phyloP scores from a whole-genome alignment of 495 filamentous ascomycete species.

The Aspergillus incahuasiensis region DNA sequence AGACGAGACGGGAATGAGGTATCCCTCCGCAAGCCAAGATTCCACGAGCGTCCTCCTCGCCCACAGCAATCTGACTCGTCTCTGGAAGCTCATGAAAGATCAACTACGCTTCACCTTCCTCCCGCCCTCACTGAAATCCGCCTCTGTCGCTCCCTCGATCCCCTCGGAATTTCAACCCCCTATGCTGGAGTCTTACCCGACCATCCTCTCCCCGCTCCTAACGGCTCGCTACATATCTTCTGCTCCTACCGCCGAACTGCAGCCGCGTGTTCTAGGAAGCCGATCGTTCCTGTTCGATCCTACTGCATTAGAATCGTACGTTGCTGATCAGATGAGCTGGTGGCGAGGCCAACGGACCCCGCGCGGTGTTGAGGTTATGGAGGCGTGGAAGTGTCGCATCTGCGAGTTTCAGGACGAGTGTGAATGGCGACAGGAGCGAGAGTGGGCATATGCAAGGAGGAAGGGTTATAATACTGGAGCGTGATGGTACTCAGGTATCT shows the following conservation, averaged over 20 bases:
- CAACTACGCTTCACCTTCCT: slow-evolving; percentile 63
- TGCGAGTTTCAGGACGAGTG: slow-evolving; percentile 62
- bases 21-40: slow-evolving; percentile 34
- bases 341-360: slow-evolving; percentile 78
- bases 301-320: slow-evolving; percentile 54
- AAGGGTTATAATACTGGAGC: slow-evolving; percentile 10
- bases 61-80: slow-evolving; percentile 53
- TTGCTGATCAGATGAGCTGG: slow-evolving; percentile 70
- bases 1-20: neutral
- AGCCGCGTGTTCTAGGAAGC: slow-evolving; percentile 53
- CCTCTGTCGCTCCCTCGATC: slow-evolving; percentile 36
- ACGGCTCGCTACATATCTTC: slow-evolving; percentile 44
- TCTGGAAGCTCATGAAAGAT: slow-evolving; percentile 66
- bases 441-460: slow-evolving; percentile 38
- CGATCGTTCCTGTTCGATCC: slow-evolving; percentile 69
- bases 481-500: neutral
- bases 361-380: slow-evolving; percentile 78
- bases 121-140: slow-evolving; percentile 18
- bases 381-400: slow-evolving; percentile 81
- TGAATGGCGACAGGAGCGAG: slow-evolving; percentile 55
- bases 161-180: slow-evolving; percentile 50
- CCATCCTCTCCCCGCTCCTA: slow-evolving; percentile 41
- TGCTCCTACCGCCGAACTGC: slow-evolving; percentile 23
- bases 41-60: slow-evolving; percentile 51
- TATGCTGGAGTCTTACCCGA: slow-evolving; percentile 52